Evolutionary conservation across 1,284 basidiomycete species (phyloP).

Genomic region (Microbotryum silenes-acaulis): DNA sequence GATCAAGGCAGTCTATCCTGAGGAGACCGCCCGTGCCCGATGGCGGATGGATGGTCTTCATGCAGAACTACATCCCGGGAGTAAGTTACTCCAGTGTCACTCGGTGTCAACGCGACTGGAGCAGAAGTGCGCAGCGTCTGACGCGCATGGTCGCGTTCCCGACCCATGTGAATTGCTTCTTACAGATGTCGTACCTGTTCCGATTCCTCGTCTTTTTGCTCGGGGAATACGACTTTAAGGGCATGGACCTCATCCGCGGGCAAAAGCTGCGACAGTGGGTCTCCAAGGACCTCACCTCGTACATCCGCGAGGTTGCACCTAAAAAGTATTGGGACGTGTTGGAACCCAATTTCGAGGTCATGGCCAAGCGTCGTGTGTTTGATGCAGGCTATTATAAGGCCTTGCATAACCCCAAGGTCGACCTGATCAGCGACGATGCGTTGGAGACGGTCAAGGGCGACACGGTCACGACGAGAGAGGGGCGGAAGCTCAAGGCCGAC

Average conservation of each 20-base stretch:
- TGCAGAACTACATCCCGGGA: slow-evolving; percentile 18
- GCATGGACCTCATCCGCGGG: slow-evolving; percentile 16
- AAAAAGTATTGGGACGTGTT: slow-evolving; percentile 26
- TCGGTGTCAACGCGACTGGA: too few species aligned
- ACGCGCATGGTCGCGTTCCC: too few species aligned
- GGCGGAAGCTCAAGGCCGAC: slow-evolving; percentile 20
- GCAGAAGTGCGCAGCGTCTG: too few species aligned
- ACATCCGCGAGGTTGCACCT: slow-evolving; percentile 7
- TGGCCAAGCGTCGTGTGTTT: slow-evolving; percentile 29
- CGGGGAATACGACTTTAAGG: slow-evolving; percentile 14
- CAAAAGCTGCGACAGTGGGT: slow-evolving; percentile 9
- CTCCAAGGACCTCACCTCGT: too few species aligned
- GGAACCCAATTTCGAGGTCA: slow-evolving; percentile 27
- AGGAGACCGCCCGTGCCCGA: slow-evolving; percentile 15
- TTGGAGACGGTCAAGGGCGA: slow-evolving; percentile 13
- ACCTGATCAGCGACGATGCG: slow-evolving; percentile 23
- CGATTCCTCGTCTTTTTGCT: slow-evolving; percentile 19
- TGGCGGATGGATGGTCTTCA: slow-evolving; percentile 3
- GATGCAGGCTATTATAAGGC: slow-evolving; percentile 22
- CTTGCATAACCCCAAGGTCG: slow-evolving; percentile 15
- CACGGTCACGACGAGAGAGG: slow-evolving; percentile 16
- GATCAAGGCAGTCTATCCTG: slow-evolving; percentile 23
- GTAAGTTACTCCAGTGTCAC: too few species aligned
- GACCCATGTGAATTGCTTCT: too few species aligned
- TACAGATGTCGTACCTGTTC: slow-evolving; percentile 15